Evolutionary conservation across 192 early-diverging fungal genomes (phyloP).

Genomic region (Phlyctochytrium planicorne): DNA sequence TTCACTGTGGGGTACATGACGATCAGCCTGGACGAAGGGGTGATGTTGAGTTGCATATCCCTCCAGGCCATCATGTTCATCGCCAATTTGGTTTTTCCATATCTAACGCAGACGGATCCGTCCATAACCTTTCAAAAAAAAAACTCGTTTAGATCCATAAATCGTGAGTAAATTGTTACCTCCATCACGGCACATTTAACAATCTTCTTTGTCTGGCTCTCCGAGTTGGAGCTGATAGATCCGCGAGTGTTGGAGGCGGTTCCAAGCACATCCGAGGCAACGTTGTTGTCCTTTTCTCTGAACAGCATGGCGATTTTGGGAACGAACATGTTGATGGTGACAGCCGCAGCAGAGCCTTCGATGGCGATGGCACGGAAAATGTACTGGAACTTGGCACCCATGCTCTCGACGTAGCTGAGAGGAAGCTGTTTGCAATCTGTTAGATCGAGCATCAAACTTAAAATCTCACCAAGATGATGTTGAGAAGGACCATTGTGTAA

Average conservation of each 20-base stretch:
- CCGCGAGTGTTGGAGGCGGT: too few relatives aligned
- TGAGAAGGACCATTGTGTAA: constrained; percentile 1
- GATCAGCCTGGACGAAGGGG: neutral
- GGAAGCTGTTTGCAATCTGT: neutral
- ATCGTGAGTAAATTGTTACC: too few relatives aligned
- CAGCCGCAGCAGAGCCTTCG: neutral
- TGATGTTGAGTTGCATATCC: neutral
- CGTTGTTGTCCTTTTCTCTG: neutral
- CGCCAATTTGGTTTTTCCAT: neutral
- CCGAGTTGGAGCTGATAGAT: too few relatives aligned
- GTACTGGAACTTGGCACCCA: neutral
- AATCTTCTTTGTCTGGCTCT: too few relatives aligned
- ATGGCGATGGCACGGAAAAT: neutral
- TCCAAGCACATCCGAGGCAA: neutral
- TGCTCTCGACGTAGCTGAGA: neutral
- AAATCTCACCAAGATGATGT: neutral
- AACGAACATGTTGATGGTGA: neutral
- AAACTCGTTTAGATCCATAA: too few relatives aligned
- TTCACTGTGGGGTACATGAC: too few relatives aligned
- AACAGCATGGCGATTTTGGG: neutral
- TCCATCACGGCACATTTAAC: too few relatives aligned
- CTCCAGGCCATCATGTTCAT: neutral
- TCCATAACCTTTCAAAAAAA: neutral
- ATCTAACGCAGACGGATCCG: neutral
- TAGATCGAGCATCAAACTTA: neutral